These are phyloP conservation scores for Isoetes engelmannii DNA, from an alignment of 83 land plant genomes.

Conservation along the genomic window DNA sequence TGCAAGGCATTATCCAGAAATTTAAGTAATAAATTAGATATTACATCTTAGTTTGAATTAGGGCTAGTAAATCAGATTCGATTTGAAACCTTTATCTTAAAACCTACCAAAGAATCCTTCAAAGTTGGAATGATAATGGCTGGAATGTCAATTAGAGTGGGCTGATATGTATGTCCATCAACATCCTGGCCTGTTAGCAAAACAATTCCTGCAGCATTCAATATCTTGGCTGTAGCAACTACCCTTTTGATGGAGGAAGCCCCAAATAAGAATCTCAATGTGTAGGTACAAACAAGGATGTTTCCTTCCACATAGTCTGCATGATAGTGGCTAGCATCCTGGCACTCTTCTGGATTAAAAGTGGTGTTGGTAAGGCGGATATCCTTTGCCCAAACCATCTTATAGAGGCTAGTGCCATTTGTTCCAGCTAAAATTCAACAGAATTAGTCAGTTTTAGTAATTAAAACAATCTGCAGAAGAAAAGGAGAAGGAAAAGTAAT, in stretches of 20 bases:
- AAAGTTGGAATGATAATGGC: conserved; percentile 13
- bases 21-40: background rate
- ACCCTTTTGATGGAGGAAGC: background rate
- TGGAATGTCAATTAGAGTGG: conserved; percentile 1
- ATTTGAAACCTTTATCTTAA: background rate
- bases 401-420: conserved; percentile 2
- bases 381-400: conserved; percentile 1
- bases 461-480: background rate
- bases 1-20: background rate
- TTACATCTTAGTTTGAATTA: background rate
- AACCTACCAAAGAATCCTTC: conserved; percentile 11
- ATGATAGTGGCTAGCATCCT: conserved; percentile 6
- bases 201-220: conserved; percentile 1
- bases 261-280: conserved; percentile 3
- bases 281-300: conserved; percentile 10
- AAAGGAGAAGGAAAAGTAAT: background rate
- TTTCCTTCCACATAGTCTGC: background rate
- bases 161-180: conserved; percentile 4
- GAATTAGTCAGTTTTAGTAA: background rate
- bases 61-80: background rate
- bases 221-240: background rate
- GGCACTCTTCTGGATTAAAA: background rate
- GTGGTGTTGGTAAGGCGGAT: background rate
- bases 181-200: conserved; percentile 1
- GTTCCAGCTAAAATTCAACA: conserved; percentile 11